A percentile compares a stretch with the other conserved stretches of the same genome.
Evolutionary conservation across 352 stramenopile genomes (phyloP).

Genomic region (Globisporangium okanoganense): DNA sequence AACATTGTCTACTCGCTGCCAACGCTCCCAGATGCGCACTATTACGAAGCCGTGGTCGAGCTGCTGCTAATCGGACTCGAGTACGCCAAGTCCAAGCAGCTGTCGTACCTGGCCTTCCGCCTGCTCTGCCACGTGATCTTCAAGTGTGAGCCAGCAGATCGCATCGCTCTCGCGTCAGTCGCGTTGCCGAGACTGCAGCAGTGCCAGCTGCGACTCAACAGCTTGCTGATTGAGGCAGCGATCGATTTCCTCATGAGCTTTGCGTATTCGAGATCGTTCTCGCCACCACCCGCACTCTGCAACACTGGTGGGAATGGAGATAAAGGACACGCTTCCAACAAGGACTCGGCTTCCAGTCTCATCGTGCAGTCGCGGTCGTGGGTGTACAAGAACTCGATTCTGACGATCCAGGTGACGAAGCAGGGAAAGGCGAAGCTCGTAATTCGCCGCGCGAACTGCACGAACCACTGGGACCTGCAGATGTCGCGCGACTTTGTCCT

Average conservation of each 20-base stretch:
- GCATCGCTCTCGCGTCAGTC: conserved; percentile 36
- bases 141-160: conserved; percentile 33
- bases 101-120: conserved; percentile 60
- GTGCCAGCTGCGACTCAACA: conserved; percentile 29
- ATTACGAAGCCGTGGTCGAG: conserved; percentile 34
- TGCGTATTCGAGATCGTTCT: conserved; percentile 47
- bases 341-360: background rate
- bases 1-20: conserved; percentile 34
- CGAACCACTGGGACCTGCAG: conserved; percentile 42
- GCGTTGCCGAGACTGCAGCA: conserved; percentile 58
- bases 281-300: conserved; percentile 33
- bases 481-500: conserved; percentile 18
- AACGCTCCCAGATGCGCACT: conserved; percentile 5
- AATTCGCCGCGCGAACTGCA: conserved; percentile 52
- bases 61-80: conserved; percentile 56
- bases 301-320: conserved; percentile 9
- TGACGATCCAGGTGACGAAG: conserved; percentile 43
- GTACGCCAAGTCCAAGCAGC: conserved; percentile 48
- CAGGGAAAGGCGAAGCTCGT: conserved; percentile 28
- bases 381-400: conserved; percentile 47
- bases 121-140: conserved; percentile 64
- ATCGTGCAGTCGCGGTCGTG: conserved; percentile 30
- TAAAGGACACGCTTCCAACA: background rate
- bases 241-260: conserved; percentile 82
- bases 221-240: conserved; percentile 51